phyloP scores from a whole-genome alignment of 2,329 filamentous ascomycete species.

The Gremmenia infestans region DNA sequence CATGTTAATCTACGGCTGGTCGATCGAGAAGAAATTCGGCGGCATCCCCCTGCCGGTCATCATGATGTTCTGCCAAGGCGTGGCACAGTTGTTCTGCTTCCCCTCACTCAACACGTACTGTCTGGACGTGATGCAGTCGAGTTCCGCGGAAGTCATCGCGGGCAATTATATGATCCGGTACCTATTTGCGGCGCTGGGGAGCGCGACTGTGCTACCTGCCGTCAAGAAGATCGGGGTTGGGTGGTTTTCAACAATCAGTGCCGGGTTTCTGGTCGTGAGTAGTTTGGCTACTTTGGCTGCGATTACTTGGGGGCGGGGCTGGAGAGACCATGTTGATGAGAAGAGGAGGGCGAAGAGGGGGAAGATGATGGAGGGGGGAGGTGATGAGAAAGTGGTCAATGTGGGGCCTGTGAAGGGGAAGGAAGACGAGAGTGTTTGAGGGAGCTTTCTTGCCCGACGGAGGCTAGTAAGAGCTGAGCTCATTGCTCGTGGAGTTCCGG shows the following conservation, averaged over 20 bases:
- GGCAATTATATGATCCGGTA: conserved; percentile 79
- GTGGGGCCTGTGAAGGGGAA: conserved; percentile 6
- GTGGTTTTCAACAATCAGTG: conserved; percentile 72
- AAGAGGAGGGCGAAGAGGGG: conserved; percentile 37
- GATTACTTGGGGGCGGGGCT: conserved; percentile 24
- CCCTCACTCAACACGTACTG: conserved; percentile 76
- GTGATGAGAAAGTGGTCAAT: conserved; percentile 2
- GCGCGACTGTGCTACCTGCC: conserved; percentile 67
- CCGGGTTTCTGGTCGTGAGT: conserved; percentile 46
- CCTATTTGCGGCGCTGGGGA: conserved; percentile 65
- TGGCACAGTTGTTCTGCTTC: conserved; percentile 72
- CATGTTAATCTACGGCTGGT: conserved; percentile 66
- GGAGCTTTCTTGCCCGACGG: neutral
- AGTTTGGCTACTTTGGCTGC: conserved; percentile 18
- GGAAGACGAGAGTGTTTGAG: conserved; percentile 15
- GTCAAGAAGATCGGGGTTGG: conserved; percentile 72
- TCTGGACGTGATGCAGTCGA: conserved; percentile 71
- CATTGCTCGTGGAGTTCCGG: too few relatives aligned
- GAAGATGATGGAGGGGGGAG: conserved; percentile 9
- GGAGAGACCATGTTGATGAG: conserved; percentile 46
- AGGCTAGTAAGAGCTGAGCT: neutral
- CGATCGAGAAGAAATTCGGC: conserved; percentile 44
- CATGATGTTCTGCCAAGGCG: conserved; percentile 68
- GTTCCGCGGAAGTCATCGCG: conserved; percentile 68
- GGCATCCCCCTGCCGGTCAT: conserved; percentile 60